Percentiles rank a stretch among this genome's conserved stretches.
Evolutionary conservation across 208 protist genomes (phyloP).

Genomic region (Trypanosomatidae sp.): DNA sequence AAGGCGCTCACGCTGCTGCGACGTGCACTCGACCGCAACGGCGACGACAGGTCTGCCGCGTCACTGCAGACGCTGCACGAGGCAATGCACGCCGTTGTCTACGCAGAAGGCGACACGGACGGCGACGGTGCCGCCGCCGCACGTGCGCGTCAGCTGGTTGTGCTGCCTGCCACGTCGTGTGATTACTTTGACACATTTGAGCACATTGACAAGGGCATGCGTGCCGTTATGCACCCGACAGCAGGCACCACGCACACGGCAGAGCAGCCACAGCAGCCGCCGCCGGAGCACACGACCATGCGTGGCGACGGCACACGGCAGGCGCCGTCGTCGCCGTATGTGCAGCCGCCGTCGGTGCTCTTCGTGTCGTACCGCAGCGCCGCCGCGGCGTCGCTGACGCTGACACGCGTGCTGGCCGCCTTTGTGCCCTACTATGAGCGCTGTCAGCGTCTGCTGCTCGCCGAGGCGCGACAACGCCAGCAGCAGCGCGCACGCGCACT

Average conservation of each 20-base stretch:
- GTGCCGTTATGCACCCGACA: constrained; percentile 6
- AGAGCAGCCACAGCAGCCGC: too few relatives aligned
- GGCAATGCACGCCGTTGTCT: too few relatives aligned
- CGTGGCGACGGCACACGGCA: too few relatives aligned
- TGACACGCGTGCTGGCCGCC: constrained; percentile 45
- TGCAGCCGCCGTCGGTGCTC: constrained; percentile 24
- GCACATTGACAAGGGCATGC: constrained; percentile 16
- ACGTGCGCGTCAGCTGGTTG: constrained; percentile 1
- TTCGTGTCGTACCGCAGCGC: constrained; percentile 41
- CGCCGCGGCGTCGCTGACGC: constrained; percentile 21
- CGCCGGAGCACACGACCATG: too few relatives aligned
- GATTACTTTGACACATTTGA: constrained; percentile 50
- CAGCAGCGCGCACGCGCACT: constrained; percentile 11
- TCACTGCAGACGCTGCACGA: too few relatives aligned
- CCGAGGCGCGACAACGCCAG: constrained; percentile 11
- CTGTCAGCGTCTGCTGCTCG: too few relatives aligned
- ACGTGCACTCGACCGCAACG: too few relatives aligned
- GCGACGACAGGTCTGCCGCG: too few relatives aligned
- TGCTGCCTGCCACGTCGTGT: constrained; percentile 21
- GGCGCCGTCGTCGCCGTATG: neutral
- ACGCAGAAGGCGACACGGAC: too few relatives aligned
- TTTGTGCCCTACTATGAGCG: constrained; percentile 52
- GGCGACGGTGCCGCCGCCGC: neutral
- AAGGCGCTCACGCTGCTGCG: too few relatives aligned
- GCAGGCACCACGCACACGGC: neutral